These are phyloP conservation scores for Pseudisothecium myosuroides DNA, from an alignment of 225 moss, liverwort and hornwort species.

Conservation along the genomic window DNA sequence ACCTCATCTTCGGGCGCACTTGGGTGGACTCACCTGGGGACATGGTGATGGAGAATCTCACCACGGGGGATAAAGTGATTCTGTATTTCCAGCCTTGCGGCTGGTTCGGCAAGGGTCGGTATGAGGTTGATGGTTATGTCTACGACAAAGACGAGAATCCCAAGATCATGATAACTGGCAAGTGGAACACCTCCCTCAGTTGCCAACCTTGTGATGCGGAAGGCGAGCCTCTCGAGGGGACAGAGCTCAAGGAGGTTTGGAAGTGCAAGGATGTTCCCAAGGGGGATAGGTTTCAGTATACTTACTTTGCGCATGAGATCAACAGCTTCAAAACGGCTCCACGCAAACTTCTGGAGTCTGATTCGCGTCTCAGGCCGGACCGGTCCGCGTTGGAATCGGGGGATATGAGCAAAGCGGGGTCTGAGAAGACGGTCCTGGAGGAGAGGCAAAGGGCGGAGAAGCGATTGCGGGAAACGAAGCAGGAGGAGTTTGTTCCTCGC, in stretches of 20 bases:
- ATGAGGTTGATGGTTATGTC: conserved; percentile 90
- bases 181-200: conserved; percentile 72
- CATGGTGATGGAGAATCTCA: conserved; percentile 87
- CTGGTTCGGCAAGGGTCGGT: conserved; percentile 92
- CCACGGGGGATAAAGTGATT: conserved; percentile 87
- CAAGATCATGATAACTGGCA: conserved; percentile 82
- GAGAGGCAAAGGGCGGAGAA: conserved; percentile 91
- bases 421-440: conserved; percentile 77
- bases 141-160: conserved; percentile 92
- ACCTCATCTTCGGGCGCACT: conserved; percentile 92
- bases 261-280: conserved; percentile 55
- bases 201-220: conserved; percentile 90
- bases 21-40: conserved; percentile 90
- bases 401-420: conserved; percentile 73
- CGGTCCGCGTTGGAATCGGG: conserved; percentile 69
- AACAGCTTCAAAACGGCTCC: conserved; percentile 88
- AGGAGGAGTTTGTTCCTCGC: conserved; percentile 49
- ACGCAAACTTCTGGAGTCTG: conserved; percentile 57
- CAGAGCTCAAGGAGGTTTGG: conserved; percentile 92
- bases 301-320: conserved; percentile 66
- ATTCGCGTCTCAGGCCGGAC: conserved; percentile 88
- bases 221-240: conserved; percentile 74
- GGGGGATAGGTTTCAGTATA: conserved; percentile 68
- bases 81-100: conserved; percentile 97
- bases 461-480: conserved; percentile 49